Evolutionary conservation across 2,329 filamentous ascomycete genomes (phyloP).

Genomic region (Lecanoromycetidae sp.): DNA sequence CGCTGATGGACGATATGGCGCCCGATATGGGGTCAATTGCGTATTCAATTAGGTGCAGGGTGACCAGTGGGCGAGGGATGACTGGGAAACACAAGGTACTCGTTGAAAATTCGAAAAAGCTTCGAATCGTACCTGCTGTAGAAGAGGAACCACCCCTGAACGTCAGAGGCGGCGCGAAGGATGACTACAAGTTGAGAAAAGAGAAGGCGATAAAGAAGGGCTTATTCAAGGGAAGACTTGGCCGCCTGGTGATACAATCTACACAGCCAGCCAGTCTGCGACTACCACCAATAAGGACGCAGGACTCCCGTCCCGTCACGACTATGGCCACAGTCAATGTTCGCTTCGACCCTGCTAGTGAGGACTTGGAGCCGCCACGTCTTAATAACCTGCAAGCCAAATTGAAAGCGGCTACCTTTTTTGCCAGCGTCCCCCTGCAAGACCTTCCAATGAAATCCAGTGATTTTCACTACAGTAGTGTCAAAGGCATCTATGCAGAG

Average conservation of each 20-base stretch:
- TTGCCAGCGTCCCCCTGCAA: constrained; percentile 39
- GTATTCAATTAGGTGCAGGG: constrained; percentile 9
- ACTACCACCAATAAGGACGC: constrained; percentile 26
- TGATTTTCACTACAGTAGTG: constrained; percentile 33
- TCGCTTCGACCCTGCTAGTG: constrained; percentile 47
- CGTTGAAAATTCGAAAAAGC: constrained; percentile 40
- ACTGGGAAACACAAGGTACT: constrained; percentile 31
- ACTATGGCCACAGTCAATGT: constrained; percentile 45
- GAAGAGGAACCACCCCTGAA: constrained; percentile 49
- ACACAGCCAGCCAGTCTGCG: constrained; percentile 46
- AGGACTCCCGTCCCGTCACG: constrained; percentile 32
- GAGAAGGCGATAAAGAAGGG: constrained; percentile 51
- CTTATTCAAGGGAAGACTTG: constrained; percentile 45
- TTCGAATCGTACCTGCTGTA: constrained; percentile 48
- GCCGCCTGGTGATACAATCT: constrained; percentile 45
- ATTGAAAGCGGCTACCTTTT: constrained; percentile 48
- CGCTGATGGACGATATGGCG: constrained; percentile 47
- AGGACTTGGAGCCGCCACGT: constrained; percentile 38
- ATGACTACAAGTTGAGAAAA: constrained; percentile 41
- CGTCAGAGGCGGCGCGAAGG: constrained; percentile 32
- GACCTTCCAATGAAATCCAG: constrained; percentile 36
- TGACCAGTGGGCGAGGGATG: constrained; percentile 8
- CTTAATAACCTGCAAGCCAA: constrained; percentile 42
- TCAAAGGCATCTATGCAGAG: constrained; percentile 42
- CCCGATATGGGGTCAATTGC: constrained; percentile 49